Evolutionary conservation across 228 moss, liverwort and hornwort species (phyloP), one percentile per base, ranked within the genome.

Genomic region (Sphagnum fallax): DNA sequence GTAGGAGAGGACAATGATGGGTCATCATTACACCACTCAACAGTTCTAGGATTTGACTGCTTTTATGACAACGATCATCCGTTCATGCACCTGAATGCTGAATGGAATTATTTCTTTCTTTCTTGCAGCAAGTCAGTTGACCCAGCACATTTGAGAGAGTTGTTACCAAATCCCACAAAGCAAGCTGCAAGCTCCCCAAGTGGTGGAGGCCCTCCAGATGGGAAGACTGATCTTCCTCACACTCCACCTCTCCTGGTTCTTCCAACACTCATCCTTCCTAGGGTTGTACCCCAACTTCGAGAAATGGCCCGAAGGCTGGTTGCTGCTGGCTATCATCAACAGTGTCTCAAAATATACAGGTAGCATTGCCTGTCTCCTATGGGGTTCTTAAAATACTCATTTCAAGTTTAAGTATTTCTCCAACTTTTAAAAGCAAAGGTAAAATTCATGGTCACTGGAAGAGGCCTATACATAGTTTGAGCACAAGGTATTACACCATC

Each of bases 231-330:
- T 55, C 8, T 8, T 12, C 55, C 55, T 55, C 55, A 55, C 72
- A 79, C 78, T 71, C 51, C 67, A 67, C 87, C 72, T 58, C 82
- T 78, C 49, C 75, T 75, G 76, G 77, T 77, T 50, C 89, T 94
- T 16, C 94, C 94, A 63, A 73, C 73, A 62, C 82, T 89, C 65
- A 84, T 94, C 66, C 74, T 88, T 52, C 89, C 94, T 4, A 91
- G 89, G 71, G 50, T 94, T 62, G 78, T 94, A 69, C 91, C 91
- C 62, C 89, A 91, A 71, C 72, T 94, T 9, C 83, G 79, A 62
- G 88, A 94, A 75, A 94, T 94, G 85, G 91, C 91, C 49, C 84
- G 88, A 74, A 87, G 94, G 62, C 77, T 94, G 84, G 78, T 94
- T 73, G 84, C 82, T 73, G 91, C 91, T 66, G 89, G 82, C 57